phyloP scores from a whole-genome alignment of 2,329 filamentous ascomycete species.

The Aspergillus neoniger region DNA sequence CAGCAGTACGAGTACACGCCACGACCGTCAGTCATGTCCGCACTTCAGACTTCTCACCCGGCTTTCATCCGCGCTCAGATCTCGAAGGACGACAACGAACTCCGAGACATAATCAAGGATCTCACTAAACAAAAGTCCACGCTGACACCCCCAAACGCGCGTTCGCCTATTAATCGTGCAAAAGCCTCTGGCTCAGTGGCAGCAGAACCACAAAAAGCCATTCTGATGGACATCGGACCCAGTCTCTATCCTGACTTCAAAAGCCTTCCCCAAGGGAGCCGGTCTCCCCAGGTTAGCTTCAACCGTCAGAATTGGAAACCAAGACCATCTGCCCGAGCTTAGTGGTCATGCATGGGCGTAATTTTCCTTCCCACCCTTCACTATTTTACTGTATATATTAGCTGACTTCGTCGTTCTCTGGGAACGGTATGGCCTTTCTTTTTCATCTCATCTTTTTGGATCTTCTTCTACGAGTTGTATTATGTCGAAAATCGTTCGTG shows the following conservation, averaged over 20 bases:
- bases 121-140: slow-evolving; percentile 44
- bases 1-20: slow-evolving; percentile 68
- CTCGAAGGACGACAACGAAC: slow-evolving; percentile 69
- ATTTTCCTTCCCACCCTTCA: slow-evolving; percentile 10
- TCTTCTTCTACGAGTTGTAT: slow-evolving; percentile 22
- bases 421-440: slow-evolving; percentile 17
- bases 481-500: slow-evolving; percentile 24
- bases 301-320: slow-evolving; percentile 39
- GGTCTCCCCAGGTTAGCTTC: slow-evolving; percentile 33
- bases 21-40: slow-evolving; percentile 77
- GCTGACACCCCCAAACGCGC: slow-evolving; percentile 21
- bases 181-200: slow-evolving; percentile 33
- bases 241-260: slow-evolving; percentile 37
- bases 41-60: slow-evolving; percentile 59
- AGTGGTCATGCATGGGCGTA: not conserved
- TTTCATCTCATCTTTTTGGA: slow-evolving; percentile 15
- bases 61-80: slow-evolving; percentile 85
- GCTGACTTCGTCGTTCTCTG: slow-evolving; percentile 12
- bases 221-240: slow-evolving; percentile 48
- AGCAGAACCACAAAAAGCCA: slow-evolving; percentile 46
- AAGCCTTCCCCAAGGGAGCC: slow-evolving; percentile 30
- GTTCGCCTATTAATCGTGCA: slow-evolving; percentile 28
- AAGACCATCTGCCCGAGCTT: slow-evolving; percentile 34
- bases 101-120: slow-evolving; percentile 70
- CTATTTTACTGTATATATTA: slow-evolving; percentile 17